Conservation (phyloP, 1,284 basidiomycete species). For the Gomphus sp. region DNA sequence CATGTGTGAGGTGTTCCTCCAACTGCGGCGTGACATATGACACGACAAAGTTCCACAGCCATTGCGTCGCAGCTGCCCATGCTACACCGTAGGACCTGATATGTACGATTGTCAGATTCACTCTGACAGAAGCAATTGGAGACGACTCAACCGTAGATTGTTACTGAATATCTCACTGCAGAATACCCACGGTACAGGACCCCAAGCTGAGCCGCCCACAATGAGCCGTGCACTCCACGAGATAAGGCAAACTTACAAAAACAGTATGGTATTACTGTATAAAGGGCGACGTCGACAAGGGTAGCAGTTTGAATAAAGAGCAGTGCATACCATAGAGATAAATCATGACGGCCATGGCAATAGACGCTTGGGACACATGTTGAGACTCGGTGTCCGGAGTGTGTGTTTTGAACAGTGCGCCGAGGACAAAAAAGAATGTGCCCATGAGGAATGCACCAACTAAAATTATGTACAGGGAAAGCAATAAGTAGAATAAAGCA, state of each 20-base stretch:
- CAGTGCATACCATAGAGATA: conserved; percentile 5
- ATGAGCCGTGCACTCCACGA: not conserved
- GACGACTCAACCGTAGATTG: conserved; percentile 1
- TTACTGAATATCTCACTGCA: conserved; percentile 11
- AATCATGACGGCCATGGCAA: conserved; percentile 10
- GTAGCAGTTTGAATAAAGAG: not conserved
- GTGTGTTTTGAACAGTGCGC: conserved; percentile 2
- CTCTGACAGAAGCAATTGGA: not conserved
- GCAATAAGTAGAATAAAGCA: not conserved
- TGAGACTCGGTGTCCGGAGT: not conserved
- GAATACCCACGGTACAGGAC: conserved; percentile 9
- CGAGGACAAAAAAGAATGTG: conserved; percentile 6
- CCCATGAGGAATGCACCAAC: conserved; percentile 7
- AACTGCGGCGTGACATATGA: conserved; percentile 8
- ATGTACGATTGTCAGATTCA: not conserved
- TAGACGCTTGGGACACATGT: conserved; percentile 4
- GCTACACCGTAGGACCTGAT: conserved; percentile 7
- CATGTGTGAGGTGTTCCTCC: not conserved
- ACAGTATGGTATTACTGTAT: conserved; percentile 8
- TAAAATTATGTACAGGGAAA: not conserved
- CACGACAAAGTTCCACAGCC: conserved; percentile 9
- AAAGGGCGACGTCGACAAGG: not conserved
- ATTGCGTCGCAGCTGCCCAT: conserved; percentile 9
- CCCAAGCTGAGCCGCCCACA: conserved; percentile 1
- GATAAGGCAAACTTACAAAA: not conserved